Evolutionary conservation across 345 rosid species (phyloP), one percentile per base, ranked within the genome.

Genomic region (Isatis tinctoria): DNA sequence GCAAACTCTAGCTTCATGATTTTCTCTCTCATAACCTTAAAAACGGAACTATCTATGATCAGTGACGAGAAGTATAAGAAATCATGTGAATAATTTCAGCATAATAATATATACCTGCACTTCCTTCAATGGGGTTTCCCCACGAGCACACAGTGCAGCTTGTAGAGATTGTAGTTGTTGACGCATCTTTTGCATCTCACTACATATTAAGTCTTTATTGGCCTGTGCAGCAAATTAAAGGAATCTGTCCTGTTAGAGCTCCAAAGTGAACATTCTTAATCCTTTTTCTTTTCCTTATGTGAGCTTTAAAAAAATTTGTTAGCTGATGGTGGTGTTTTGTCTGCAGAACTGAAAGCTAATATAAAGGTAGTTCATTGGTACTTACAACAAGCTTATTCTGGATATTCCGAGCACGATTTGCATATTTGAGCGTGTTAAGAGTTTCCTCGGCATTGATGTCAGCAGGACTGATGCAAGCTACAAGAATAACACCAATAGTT

Each of bases 381-480:
- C 93, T 88, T 83, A 90, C 96, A 79, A 90, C 88, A 72, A 85
- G 96, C 74, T 88, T 90, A 56, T 90, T 90, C 79, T 86, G 90
- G 62, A 90, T 90, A 79, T 88, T 88, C 69, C 96, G 87, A 80
- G 96, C 96, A 65, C 96, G 96, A 73, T 90, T 90, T 63, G 96
- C 96, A 76, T 90, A 90, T 67, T 86, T 90, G 47, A 90, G 84
- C 13, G 96, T 88, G 83, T 87, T 88, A 5, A 90, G 85, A 60
- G 88, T 86, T 83, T 90, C 96, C 71, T 90, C 96, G 17, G 86
- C 93, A 78, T 90, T 90, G 63, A 86, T 82, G 70, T 90, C 96
- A 63, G 96, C 93, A 44, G 96, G 96, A 72, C 96, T 90, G 44
- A 90, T 78, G 77, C 96, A 90, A 63, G 96, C 96, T 90, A 79